Evolutionary conservation across 805 yeast species (phyloP).

Genomic region (Kuraishia floccosa): DNA sequence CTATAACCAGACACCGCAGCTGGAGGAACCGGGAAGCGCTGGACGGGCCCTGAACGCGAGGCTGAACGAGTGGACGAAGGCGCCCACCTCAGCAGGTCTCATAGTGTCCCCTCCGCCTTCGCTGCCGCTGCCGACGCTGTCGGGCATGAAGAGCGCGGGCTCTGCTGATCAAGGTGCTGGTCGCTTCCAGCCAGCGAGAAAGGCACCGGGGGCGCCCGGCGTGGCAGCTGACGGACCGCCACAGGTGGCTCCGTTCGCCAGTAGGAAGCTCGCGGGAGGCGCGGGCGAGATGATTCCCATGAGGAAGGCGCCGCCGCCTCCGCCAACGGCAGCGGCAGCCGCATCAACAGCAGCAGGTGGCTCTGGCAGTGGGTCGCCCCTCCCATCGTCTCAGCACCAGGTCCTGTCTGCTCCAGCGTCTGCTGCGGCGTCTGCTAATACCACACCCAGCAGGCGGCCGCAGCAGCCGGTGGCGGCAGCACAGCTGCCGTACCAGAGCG

Average conservation of each 20-base stretch:
- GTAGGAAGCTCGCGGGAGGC: neutral
- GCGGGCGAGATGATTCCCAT: constrained; percentile 3
- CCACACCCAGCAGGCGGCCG: no score
- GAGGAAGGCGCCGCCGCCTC: constrained; percentile 23
- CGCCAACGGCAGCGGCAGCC: no score
- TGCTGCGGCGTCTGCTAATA: constrained; percentile 25
- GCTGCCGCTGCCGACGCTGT: constrained; percentile 6
- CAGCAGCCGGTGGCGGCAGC: neutral
- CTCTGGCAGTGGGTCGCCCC: neutral
- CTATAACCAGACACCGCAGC: constrained; percentile 1
- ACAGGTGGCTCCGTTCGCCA: constrained; percentile 6
- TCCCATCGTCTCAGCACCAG: neutral
- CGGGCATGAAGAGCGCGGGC: constrained; percentile 4
- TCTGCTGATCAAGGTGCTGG: no score
- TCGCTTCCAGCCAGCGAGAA: constrained; percentile 24
- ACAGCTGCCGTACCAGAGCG: neutral
- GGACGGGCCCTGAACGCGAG: constrained; percentile 10
- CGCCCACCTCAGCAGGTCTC: constrained; percentile 9
- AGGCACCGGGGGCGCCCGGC: constrained; percentile 19
- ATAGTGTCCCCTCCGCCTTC: constrained; percentile 3
- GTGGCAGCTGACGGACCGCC: neutral
- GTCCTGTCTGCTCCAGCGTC: constrained; percentile 6
- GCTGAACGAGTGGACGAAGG: constrained; percentile 32
- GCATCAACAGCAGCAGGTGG: constrained; percentile 5
- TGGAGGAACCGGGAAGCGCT: neutral